Percentiles rank a stretch among this genome's conserved stretches.
Evolutionary conservation across 2,329 filamentous ascomycete genomes (phyloP).

Genomic region (Hawksworthiomyces lignivorus): DNA sequence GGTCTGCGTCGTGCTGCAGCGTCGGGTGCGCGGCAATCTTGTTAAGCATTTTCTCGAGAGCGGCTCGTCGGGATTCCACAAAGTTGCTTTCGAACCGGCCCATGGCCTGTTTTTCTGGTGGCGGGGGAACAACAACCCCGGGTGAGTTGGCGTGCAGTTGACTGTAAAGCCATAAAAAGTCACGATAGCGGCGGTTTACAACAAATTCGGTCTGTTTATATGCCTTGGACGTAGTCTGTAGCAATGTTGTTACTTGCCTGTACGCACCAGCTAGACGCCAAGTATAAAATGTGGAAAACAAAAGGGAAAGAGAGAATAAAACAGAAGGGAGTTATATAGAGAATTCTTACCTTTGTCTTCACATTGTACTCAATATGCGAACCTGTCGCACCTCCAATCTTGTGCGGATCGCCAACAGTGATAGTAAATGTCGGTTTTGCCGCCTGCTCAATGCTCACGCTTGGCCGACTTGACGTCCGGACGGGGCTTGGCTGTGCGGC

Average conservation of each 20-base stretch:
- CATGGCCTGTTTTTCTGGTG: constrained; percentile 95
- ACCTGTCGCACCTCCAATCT: constrained; percentile 92
- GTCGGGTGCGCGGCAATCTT: constrained; percentile 86
- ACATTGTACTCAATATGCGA: constrained; percentile 98
- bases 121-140: constrained; percentile 88
- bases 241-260: no score
- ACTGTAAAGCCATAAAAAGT: constrained; percentile 97
- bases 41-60: constrained; percentile 95
- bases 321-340: background rate
- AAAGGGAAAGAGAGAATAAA: background rate
- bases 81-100: constrained; percentile 95
- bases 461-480: constrained; percentile 55
- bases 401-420: constrained; percentile 90
- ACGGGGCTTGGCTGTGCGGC: constrained; percentile 45
- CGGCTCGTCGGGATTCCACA: constrained; percentile 83
- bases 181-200: constrained; percentile 87
- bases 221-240: constrained; percentile 85
- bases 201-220: constrained; percentile 90
- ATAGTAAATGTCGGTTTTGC: constrained; percentile 89
- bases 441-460: constrained; percentile 86
- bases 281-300: background rate
- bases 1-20: constrained; percentile 83
- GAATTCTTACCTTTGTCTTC: constrained; percentile 65
- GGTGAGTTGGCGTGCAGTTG: constrained; percentile 91
- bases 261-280: background rate